Base-by-base conservation (phyloP, 2,329 filamentous ascomycete species). In the Alternaria conjuncta region DNA sequence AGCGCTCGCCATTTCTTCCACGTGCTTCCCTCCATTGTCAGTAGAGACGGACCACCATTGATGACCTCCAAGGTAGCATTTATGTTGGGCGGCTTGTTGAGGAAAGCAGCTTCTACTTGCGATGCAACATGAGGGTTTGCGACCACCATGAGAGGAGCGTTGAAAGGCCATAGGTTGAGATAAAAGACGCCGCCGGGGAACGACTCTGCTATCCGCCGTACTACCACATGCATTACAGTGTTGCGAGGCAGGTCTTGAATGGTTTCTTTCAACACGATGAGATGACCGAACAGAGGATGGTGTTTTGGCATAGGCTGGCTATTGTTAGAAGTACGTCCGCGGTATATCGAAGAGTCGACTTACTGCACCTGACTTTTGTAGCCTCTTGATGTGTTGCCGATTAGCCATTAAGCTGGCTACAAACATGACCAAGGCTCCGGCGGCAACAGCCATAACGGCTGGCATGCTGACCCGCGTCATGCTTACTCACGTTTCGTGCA, bases 1-100 rank as follows among this genome's bases (percentile, higher is more conserved):
- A 72, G 57, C 11, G 41, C 46, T 20, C 71, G 43, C 67, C 69
- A 71, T 5, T 85, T 80, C 47, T 68, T 69, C 70, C 70, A 73
- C 21, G 64, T 62, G 6, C 63, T 28, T 7, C 57, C 61, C 32
- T 63, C 51, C 68, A 72, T 72, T 1, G 63, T 55, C 3, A 70
- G 43, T 7, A 71, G 47, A 23, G 26, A 54, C 18, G 62, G 58
- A 3, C 62, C 62, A n/a, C 62, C 62, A 41, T 43, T 50, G 26
- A 64, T 44, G 10, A 54, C 50, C 50, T 54, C 50, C 21, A 54
- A 7, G 23, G 50, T 54, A 45, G 26, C 76, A 21, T 72, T 63
- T 54, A 84, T 70, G 1, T 30, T 32, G 20, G 43, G 36, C 3
- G 66, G 59, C 56, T 69, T 71, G 43, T 57, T 32, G 12, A 69